Base-by-base conservation (phyloP, 805 yeast genomes). In the Kockiozyma suomiensis region DNA sequence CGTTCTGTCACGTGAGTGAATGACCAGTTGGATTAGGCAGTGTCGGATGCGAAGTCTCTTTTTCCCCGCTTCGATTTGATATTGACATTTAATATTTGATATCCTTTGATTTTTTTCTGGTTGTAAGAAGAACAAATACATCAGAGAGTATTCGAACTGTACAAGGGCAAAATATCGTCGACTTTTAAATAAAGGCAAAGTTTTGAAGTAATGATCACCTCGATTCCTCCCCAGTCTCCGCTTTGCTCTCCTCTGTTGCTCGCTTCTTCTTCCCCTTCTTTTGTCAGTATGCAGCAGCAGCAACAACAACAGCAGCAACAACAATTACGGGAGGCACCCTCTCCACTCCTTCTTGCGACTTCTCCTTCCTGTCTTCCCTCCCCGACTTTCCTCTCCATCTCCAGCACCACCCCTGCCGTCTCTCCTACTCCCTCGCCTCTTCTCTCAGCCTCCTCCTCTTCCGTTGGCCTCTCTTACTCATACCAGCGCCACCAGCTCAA, bases 321-420 rank as follows among this genome's bases (percentile, higher is more conserved):
- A 33, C 41, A n/a, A n/a, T n/a, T 30, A 8, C 61, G 54, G 32
- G 57, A 46, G 41, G 61, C 55, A 25, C 60, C 59, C 2, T 58
- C 62, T 43, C 62, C 62, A 19, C 46, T 55, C 12, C 54, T 54
- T 8, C 55, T 58, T 47, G 56, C 57, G 45, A 45, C 62, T 23
- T 48, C 59, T 30, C 59, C 65, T 4, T n/a, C 57, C 28, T 48
- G 54, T 17, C 54, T 41, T 33, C 42, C 53, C 32, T 32, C 54
- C 25, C 50, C 64, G 15, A 43, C 45, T 6, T 43, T 23, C 33
- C 37, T 43, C 37, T 50, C 52, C 13, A 61, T 48, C 28, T 32
- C 55, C 12, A 28, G 54, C 41, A 37, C 53, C 26, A 45, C 50
- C 28, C 46, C 41, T 5, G 25, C 38, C 12, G 28, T 50, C 46